Percentiles rank a stretch among this genome's conserved stretches.
Conservation (phyloP, 331 rosid genomes). For the Saraca asoca region DNA sequence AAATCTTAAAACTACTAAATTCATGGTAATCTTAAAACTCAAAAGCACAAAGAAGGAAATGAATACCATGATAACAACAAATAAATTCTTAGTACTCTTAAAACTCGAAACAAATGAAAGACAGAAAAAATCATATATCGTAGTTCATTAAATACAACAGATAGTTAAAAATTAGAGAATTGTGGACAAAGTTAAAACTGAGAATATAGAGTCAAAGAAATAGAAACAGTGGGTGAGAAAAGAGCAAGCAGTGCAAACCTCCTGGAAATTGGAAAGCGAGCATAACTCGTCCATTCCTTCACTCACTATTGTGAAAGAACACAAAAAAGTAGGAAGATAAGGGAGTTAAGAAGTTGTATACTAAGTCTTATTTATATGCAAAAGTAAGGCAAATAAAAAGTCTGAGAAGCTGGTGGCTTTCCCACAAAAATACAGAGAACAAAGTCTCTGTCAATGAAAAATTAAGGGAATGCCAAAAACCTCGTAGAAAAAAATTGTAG, state of each 20-base stretch:
- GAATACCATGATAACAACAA: neutral
- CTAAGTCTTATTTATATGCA: constrained; percentile 54
- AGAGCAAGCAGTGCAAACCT: constrained; percentile 48
- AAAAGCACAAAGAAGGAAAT: neutral
- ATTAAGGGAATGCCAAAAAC: constrained; percentile 30
- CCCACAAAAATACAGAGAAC: constrained; percentile 37
- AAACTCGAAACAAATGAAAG: constrained; percentile 12
- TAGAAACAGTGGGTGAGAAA: constrained; percentile 15
- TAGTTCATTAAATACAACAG: constrained; percentile 7
- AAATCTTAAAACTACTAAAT: too few relatives aligned
- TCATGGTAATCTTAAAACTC: too few relatives aligned
- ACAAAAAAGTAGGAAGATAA: constrained; percentile 24
- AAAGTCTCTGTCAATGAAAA: constrained; percentile 39
- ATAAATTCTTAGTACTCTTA: neutral
- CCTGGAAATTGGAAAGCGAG: constrained; percentile 49
- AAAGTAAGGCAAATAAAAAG: constrained; percentile 10
- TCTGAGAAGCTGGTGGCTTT: constrained; percentile 28
- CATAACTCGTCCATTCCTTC: constrained; percentile 59
- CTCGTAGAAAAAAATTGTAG: constrained; percentile 31
- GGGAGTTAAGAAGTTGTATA: constrained; percentile 31
- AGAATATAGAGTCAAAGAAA: constrained; percentile 15
- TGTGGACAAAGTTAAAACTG: neutral
- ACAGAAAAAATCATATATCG: neutral
- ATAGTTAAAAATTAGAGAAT: constrained; percentile 9
- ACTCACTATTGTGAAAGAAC: constrained; percentile 16